A percentile compares a stretch with the other conserved stretches of the same genome.
These are phyloP conservation scores for Centrapalus pauciflorus DNA, from an alignment of 129 eudicot genomes.

Conservation along the genomic window DNA sequence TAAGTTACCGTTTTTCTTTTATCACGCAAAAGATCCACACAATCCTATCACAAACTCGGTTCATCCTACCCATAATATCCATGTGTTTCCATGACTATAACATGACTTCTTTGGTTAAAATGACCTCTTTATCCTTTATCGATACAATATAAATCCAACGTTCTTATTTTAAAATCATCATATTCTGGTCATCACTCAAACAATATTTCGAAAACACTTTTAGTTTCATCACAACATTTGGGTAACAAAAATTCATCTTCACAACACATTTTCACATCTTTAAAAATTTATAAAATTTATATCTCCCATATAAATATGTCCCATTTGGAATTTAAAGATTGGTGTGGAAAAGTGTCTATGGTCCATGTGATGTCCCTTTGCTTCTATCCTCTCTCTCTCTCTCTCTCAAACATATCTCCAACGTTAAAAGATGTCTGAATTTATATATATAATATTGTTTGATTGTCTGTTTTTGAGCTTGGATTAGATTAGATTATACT, in stretches of 20 bases:
- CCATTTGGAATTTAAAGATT: conserved; percentile 12
- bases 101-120: not conserved
- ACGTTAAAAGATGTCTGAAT: conserved; percentile 28
- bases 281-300: not conserved
- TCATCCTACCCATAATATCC: not conserved
- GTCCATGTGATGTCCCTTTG: conserved; percentile 26
- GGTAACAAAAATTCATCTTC: not conserved
- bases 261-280: not conserved
- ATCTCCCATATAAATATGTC: not conserved
- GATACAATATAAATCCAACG: not conserved
- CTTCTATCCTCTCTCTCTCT: not conserved
- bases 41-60: too few species aligned
- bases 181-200: not conserved
- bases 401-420: conserved; percentile 32
- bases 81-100: not conserved
- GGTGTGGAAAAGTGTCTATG: conserved; percentile 20
- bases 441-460: conserved; percentile 18
- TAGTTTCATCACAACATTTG: not conserved
- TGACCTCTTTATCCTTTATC: not conserved
- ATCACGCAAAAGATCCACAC: too few species aligned
- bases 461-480: conserved; percentile 31
- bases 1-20: too few species aligned
- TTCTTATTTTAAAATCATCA: not conserved
- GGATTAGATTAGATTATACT: conserved; percentile 13
- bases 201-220: not conserved